Percentiles rank a stretch among this genome's conserved stretches.
Conservation (phyloP, 2,329 filamentous ascomycete species). For the Talaromyces verruculosus region DNA sequence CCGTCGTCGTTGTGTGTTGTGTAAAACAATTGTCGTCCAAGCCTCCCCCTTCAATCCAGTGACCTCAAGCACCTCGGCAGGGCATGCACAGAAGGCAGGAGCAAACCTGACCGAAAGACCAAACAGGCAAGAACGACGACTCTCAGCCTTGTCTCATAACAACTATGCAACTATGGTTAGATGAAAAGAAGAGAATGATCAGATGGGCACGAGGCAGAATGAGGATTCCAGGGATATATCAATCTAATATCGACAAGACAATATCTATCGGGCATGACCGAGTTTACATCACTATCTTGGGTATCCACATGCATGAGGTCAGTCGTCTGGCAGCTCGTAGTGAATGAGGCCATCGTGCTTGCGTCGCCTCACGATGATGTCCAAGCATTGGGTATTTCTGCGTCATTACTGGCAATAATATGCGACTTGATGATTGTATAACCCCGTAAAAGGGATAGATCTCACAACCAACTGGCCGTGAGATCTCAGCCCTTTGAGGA, state of each 20-base stretch:
- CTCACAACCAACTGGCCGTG: not conserved
- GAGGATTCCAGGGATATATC: not conserved
- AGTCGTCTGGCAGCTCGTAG: not conserved
- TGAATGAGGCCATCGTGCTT: not conserved
- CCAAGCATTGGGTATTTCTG: conserved; percentile 1
- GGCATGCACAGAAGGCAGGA: not conserved
- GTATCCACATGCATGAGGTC: not conserved
- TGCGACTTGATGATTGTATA: not conserved
- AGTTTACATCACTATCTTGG: not conserved
- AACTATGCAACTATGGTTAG: not conserved
- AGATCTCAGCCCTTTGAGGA: not conserved
- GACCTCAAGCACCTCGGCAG: not conserved
- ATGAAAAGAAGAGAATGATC: not conserved
- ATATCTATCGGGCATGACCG: not conserved
- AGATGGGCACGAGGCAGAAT: not conserved
- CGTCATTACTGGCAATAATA: not conserved
- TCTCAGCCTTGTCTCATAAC: not conserved
- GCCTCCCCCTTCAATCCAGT: not conserved
- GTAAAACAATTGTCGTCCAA: not conserved
- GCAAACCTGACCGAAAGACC: not conserved
- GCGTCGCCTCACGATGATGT: not conserved
- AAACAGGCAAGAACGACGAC: not conserved
- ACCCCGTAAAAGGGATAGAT: not conserved
- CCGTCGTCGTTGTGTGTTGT: not conserved
- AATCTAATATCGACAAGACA: not conserved